A percentile compares a stretch with the other conserved stretches of the same genome.
phyloP scores from a whole-genome alignment of 768 basidiomycete species.

The Rhodotorula sphaerocarpa region DNA sequence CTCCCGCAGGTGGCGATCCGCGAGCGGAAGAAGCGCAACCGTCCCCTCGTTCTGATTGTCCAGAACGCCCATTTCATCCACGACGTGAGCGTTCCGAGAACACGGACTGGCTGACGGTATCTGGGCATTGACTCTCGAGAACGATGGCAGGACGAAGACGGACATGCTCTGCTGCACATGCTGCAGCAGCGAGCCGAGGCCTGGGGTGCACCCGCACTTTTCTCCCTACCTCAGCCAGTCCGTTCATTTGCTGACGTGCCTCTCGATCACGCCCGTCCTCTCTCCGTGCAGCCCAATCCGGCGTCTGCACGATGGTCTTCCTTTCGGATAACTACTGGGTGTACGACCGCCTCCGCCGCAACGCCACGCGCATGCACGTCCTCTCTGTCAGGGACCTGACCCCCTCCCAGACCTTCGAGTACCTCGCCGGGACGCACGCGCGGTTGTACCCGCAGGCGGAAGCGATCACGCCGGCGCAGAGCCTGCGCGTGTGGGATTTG shows the following conservation, averaged over 20 bases:
- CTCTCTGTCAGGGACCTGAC: constrained; percentile 66
- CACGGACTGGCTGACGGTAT: neutral
- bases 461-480: constrained; percentile 47
- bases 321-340: constrained; percentile 25
- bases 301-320: constrained; percentile 57
- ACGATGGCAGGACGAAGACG: constrained; percentile 64
- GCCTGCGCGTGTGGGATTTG: constrained; percentile 48
- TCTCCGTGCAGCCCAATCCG: constrained; percentile 43
- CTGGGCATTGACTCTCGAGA: too few relatives aligned
- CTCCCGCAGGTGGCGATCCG: constrained; percentile 68
- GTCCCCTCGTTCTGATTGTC: constrained; percentile 69
- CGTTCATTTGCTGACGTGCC: constrained; percentile 2
- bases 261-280: neutral
- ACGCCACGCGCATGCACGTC: constrained; percentile 66
- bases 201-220: constrained; percentile 48
- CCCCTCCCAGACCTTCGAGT: constrained; percentile 52
- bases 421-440: constrained; percentile 55
- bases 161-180: constrained; percentile 69
- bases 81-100: neutral
- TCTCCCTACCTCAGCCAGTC: neutral
- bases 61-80: constrained; percentile 70
- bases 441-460: constrained; percentile 43
- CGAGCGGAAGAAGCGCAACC: constrained; percentile 52
- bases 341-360: constrained; percentile 32
- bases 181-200: constrained; percentile 76